Conservation (phyloP, 768 basidiomycete species). For the Coprinopsis marcescibilis region DNA sequence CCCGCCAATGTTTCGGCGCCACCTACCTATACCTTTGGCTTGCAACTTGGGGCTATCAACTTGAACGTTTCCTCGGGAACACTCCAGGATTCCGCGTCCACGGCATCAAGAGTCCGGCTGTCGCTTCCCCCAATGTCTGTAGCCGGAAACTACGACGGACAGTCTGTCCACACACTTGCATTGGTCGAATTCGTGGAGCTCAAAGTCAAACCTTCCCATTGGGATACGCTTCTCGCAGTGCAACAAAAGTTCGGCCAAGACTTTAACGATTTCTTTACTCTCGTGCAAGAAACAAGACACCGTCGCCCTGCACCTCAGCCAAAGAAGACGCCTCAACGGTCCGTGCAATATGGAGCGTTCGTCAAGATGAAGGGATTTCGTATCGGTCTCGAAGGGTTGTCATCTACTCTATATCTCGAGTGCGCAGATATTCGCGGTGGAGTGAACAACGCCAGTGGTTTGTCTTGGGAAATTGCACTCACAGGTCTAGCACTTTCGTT, state of each 20-base stretch:
- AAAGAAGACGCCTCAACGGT: slow-evolving; percentile 1
- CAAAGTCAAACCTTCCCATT: slow-evolving; percentile 73
- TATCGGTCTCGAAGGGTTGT: slow-evolving; percentile 67
- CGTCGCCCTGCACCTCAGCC: slow-evolving; percentile 14
- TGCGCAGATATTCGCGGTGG: slow-evolving; percentile 69
- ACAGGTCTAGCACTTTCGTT: slow-evolving; percentile 82
- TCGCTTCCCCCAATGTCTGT: slow-evolving; percentile 61
- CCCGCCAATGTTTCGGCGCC: slow-evolving; percentile 25
- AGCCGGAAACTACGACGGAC: slow-evolving; percentile 50
- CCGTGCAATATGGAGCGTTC: slow-evolving; percentile 41
- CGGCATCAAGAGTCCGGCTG: slow-evolving; percentile 53
- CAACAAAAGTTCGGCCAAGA: slow-evolving; percentile 90
- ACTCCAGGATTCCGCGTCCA: slow-evolving; percentile 28
- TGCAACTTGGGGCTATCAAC: slow-evolving; percentile 57
- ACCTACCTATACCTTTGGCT: slow-evolving; percentile 46
- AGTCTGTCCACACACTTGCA: slow-evolving; percentile 45
- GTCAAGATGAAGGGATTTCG: slow-evolving; percentile 76
- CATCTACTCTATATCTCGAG: slow-evolving; percentile 70
- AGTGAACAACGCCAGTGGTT: slow-evolving; percentile 38
- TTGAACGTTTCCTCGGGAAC: slow-evolving; percentile 52
- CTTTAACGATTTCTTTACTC: slow-evolving; percentile 69
- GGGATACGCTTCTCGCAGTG: slow-evolving; percentile 78
- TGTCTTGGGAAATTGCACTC: slow-evolving; percentile 64
- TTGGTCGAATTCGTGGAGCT: slow-evolving; percentile 66
- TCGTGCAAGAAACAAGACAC: slow-evolving; percentile 57